Evolutionary conservation across 2,329 filamentous ascomycete genomes (phyloP), one percentile per base, ranked within the genome.

Genomic region (Sclerotinia subarctica): DNA sequence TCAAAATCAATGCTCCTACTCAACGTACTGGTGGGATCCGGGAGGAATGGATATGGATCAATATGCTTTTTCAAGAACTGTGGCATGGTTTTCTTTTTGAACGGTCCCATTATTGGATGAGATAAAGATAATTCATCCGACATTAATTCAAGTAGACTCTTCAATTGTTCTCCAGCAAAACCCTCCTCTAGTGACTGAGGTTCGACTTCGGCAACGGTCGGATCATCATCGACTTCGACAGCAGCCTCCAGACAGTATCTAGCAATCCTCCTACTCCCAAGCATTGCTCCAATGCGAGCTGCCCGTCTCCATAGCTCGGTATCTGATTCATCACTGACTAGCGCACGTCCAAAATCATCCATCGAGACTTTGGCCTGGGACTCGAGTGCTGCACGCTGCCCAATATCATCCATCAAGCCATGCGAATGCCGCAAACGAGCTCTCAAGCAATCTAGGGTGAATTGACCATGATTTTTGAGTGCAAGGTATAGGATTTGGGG

Each of bases 401-500:
- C 78, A 10, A 79, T 77, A 10, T 77, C 73, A 5, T 73, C 69
- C 24, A 63, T 64, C 26, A 42, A 64, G 13, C 74, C 69, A 3
- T 73, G 70, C 42, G 80, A 80, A 15, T 81, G 78, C 58, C 80
- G 73, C 24, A 84, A 72, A 54, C 80, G 83, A 78, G 86, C 81
- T 73, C 83, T 88, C 72, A 90, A 86, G 68, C 81, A 82, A 77
- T 99, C 94, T n/a, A 99, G 82, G 68, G 90, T 82, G 76, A 96
- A 97, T 76, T 98, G 92, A 53, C 93, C 95, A 79, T 94, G 89
- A 74, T 98, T 99, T 79, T 98, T 99, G 82, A 96, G 93, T 1
- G 94, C 91, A 10, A 99, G 85, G 75, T 97, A 97, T 26, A 98
- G 84, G 15, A 96, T 93, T 76, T 97, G 94, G 0, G 92, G 90